Base-by-base conservation (phyloP, 129 eudicot species). In the Arctium minus region DNA sequence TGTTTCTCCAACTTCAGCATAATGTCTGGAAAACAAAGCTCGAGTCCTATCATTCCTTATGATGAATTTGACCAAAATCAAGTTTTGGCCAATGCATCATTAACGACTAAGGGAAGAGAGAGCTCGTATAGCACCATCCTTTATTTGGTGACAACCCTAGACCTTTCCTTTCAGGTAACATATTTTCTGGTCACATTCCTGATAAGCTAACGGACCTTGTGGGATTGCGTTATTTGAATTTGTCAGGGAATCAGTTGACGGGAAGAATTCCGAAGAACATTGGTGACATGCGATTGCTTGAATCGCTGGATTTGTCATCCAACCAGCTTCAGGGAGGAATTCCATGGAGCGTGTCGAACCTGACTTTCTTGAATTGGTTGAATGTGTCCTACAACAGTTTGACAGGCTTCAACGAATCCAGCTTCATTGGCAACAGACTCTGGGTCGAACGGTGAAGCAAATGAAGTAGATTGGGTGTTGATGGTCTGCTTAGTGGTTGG, bases 141-240 rank as follows among this genome's bases (percentile, higher is more conserved):
- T 39, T 68, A 40, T 10, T 30, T 77, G 29, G 82, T 85, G 10
- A 85, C 86, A 42, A 79, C 77, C 27, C 70, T 85, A 72, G 90
- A 88, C n/a, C n/a, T n/a, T n/a, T n/a, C 78, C 88, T 88, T 64
- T 85, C 90, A 1, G 27, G 79, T 79, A 88, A 85, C 72, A 72
- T 56, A 3, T 69, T 88, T 35, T 71, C 79, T 0, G 88, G 90
- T 1, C 36, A 39, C 1, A 85, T 88, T 53, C 90, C 90, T 0
- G 60, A 17, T 10, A 79, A 76, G 18, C 80, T 87, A 29, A 62
- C 46, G 73, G 70, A 15, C 22, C 83, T 87, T 9, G 17, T 44
- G 7, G 83, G 78, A 10, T 76, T 87, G 29, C 62, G 79, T 1
- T 77, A 79, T 33, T 36, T 87, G 71, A 87, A 87, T 75, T 60